Base-by-base conservation (phyloP, 306 rosid genomes). In the Quercus parvula region DNA sequence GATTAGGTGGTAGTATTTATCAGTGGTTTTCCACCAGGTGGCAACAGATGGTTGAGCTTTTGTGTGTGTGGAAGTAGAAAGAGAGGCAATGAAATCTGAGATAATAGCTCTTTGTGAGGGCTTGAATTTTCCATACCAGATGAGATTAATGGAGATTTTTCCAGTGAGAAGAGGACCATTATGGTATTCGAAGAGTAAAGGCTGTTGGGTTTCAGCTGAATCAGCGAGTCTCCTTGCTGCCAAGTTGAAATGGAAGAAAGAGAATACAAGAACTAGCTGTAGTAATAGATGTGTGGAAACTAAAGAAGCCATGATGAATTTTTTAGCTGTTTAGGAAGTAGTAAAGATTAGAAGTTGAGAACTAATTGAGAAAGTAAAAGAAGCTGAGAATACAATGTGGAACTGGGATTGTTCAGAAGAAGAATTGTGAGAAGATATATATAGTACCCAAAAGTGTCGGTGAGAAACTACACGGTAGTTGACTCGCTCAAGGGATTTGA, bases 81-180 rank as follows among this genome's bases (percentile, higher is more conserved):
- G 86, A 12, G 90, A 86, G 56, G 84, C 58, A 31, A 84, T 44
- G 75, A 86, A 86, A 52, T 89, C 88, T 0, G 91, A 80, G 20
- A 89, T 2, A 0, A 87, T 87, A 19, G 91, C 83, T 52, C 84
- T 57, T n/a, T 89, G 87, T 6, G 91, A 81, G 52, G 88, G 87
- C 18, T 87, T 87, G 88, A 87, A 89, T 0, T 83, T 89, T 1
- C 88, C 91, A 5, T 89, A 89, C 91, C 88, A 89, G 8, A 89
- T 85, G 75, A 87, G 75, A 58, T 86, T 69, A 1, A 86, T 54
- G 0, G 86, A 69, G 78, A 86, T 82, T 84, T 79, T 77, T 0
- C 89, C 89, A 0, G 20, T 58, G 3, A 86, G 72, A 25, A 86
- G 89, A 78, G 83, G 83, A 35, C 86, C 88, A 51, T 74, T 59